phyloP scores from a whole-genome alignment of 305 asterid genomes.

The Ilex paraguariensis region DNA sequence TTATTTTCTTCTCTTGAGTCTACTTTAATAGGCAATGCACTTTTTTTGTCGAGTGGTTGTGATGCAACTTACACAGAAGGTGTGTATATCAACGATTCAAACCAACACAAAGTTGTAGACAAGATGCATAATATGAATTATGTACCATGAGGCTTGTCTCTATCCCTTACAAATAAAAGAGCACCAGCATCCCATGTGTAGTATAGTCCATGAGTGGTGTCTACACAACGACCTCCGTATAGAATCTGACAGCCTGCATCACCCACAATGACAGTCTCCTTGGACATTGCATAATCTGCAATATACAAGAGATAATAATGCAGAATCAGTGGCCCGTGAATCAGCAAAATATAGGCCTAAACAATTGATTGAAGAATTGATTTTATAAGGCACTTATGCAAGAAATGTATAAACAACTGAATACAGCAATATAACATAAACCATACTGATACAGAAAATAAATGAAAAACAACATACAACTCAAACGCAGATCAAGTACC shows the following conservation, averaged over 20 bases:
- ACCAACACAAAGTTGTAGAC: background rate
- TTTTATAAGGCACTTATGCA: too few relatives aligned
- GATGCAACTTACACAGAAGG: too few relatives aligned
- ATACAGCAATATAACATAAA: too few relatives aligned
- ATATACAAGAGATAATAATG: constrained; percentile 16
- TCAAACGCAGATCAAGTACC: too few relatives aligned
- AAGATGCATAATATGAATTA: constrained; percentile 1
- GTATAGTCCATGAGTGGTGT: constrained; percentile 6
- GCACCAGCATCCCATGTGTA: constrained; percentile 45
- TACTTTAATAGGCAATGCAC: too few relatives aligned
- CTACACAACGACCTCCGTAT: constrained; percentile 31
- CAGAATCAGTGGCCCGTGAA: background rate
- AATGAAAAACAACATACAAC: too few relatives aligned
- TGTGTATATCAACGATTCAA: too few relatives aligned
- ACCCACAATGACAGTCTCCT: constrained; percentile 72
- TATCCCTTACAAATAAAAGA: constrained; percentile 56
- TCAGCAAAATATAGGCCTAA: background rate
- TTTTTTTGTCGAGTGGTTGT: too few relatives aligned
- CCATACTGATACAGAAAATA: too few relatives aligned
- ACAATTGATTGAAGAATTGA: too few relatives aligned
- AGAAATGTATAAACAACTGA: too few relatives aligned
- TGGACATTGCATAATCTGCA: constrained; percentile 61
- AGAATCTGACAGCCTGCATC: constrained; percentile 45
- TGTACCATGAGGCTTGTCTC: constrained; percentile 53
- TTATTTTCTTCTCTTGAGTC: too few relatives aligned